phyloP scores from a whole-genome alignment of 1,284 basidiomycete genomes.

The Somion occarium region DNA sequence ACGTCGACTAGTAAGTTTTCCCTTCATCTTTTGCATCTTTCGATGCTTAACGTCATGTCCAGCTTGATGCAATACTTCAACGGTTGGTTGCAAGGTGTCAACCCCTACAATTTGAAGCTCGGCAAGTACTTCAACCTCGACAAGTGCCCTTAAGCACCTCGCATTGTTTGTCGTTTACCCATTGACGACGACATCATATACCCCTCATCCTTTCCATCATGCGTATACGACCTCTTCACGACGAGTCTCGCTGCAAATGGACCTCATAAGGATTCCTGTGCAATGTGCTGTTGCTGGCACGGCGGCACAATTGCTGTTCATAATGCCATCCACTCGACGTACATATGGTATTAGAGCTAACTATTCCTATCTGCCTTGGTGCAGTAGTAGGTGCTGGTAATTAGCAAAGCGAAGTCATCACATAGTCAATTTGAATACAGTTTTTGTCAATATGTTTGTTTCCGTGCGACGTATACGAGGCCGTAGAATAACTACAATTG shows the following conservation, averaged over 20 bases:
- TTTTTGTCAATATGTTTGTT: background rate
- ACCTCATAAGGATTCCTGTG: background rate
- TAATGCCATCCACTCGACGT: background rate
- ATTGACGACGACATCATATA: background rate
- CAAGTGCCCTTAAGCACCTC: constrained; percentile 29
- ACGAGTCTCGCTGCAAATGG: background rate
- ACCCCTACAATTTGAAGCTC: constrained; percentile 44
- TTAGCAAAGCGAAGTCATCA: background rate
- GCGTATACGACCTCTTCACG: background rate
- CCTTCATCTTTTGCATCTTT: background rate
- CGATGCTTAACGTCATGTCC: constrained; percentile 21
- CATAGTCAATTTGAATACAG: background rate
- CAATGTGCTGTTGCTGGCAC: background rate
- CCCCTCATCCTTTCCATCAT: background rate
- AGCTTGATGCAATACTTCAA: constrained; percentile 78
- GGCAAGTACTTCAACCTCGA: constrained; percentile 72
- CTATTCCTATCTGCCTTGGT: background rate
- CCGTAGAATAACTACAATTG: background rate
- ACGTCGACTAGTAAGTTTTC: constrained; percentile 67
- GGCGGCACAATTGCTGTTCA: background rate
- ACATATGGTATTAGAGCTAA: background rate
- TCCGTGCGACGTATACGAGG: no score
- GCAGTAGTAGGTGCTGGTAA: background rate
- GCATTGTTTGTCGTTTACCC: background rate
- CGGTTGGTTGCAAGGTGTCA: constrained; percentile 69